Base-by-base conservation (phyloP, 352 stramenopile genomes). In the Globisporangium perplexum region DNA sequence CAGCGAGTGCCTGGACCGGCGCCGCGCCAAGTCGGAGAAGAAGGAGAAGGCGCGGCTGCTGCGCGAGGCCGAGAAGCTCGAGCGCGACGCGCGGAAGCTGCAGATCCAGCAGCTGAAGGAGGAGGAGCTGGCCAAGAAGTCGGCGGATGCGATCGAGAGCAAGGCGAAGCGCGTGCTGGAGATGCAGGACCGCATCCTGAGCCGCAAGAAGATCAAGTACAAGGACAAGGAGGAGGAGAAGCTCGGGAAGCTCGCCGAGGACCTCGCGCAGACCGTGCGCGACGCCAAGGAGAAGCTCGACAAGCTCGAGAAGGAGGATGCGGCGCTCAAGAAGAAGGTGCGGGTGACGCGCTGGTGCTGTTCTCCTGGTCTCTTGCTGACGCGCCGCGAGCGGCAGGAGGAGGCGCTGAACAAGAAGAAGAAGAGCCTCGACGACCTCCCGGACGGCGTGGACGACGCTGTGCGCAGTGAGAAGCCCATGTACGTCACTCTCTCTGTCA, bases 181-280 rank as follows among this genome's bases (percentile, higher is more conserved):
- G 56, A 93, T 93, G 82, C 81, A 93, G 50, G 84, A 93, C 60
- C 84, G 84, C 20, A 92, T 95, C 44, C 61, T 92, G 8, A 93
- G 82, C 46, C 71, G 77, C 50, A 88, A 90, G 66, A 95, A 95
- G 60, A 74, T 95, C 71, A 91, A 91, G 65, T 95, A 93, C 64
- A 92, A 93, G 63, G 84, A 93, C 56, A 88, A 92, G 51, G 84
- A 95, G 47, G 84, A 95, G 42, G 84, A 95, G 46, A 95, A 83
- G 42, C 68, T 95, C 18, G 84, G 84, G 20, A 83, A 74, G 46
- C 60, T 95, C 1, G 84, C 84, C 0, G 84, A 95, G 50, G 71
- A 93, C 52, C 68, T 92, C 10, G 80, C 72, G n/a, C 71, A 90
- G 55, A 90, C 80, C 0, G 79, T 95, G 22, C 77, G 81, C 10